Percentiles rank a stretch among this genome's conserved stretches.
These are phyloP conservation scores for Rutstroemia sp. DNA, from an alignment of 2,329 filamentous ascomycete genomes.

Conservation along the genomic window DNA sequence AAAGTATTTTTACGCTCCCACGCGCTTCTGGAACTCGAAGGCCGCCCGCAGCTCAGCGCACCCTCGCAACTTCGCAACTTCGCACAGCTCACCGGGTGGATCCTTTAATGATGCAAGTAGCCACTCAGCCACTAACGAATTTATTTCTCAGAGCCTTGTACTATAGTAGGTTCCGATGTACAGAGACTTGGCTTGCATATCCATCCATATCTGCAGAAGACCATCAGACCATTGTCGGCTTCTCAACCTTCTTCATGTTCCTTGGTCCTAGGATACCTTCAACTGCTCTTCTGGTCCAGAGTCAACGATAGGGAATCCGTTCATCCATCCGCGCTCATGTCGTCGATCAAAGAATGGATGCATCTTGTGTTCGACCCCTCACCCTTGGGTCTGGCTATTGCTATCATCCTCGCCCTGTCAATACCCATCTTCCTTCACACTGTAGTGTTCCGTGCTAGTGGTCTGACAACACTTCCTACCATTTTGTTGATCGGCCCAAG, in stretches of 20 bases:
- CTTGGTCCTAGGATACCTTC: too few relatives aligned
- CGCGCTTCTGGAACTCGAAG: too few relatives aligned
- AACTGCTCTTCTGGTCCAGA: too few relatives aligned
- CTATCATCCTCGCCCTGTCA: constrained; percentile 61
- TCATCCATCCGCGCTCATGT: constrained; percentile 4
- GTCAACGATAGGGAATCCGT: too few relatives aligned
- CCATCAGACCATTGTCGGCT: background rate
- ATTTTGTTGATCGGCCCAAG: constrained; percentile 77
- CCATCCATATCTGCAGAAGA: background rate
- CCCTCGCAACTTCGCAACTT: background rate
- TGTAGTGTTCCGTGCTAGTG: constrained; percentile 57
- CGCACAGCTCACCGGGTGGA: constrained; percentile 5
- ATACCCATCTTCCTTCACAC: constrained; percentile 73
- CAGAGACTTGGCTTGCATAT: too few relatives aligned
- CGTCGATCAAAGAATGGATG: constrained; percentile 30
- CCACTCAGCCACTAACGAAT: background rate
- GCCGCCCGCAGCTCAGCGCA: too few relatives aligned
- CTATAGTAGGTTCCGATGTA: background rate
- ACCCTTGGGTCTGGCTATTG: constrained; percentile 54
- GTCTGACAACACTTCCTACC: constrained; percentile 62
- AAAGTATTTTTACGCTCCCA: background rate
- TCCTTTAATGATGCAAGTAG: background rate
- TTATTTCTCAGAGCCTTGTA: constrained; percentile 1
- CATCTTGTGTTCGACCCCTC: constrained; percentile 54
- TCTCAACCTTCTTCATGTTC: too few relatives aligned